A percentile compares a stretch with the other conserved stretches of the same genome.
These are phyloP conservation scores for Metschnikowia noctiluminum DNA, from an alignment of 805 yeast genomes.

Conservation along the genomic window DNA sequence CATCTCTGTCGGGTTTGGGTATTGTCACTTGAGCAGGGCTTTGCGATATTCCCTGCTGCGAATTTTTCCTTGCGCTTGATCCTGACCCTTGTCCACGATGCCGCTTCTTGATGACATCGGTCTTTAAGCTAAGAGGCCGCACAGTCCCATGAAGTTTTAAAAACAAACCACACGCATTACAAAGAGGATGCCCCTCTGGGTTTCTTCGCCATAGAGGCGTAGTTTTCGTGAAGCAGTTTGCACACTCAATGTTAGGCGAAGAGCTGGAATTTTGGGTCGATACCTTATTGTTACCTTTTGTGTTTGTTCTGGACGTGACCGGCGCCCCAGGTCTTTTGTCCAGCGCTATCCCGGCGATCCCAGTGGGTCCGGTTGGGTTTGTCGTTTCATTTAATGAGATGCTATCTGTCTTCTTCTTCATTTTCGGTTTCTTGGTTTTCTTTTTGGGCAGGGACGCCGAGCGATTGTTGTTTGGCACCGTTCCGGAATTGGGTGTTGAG, in stretches of 20 bases:
- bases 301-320: not conserved
- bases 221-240: conserved; percentile 87
- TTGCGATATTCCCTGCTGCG: conserved; percentile 1
- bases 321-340: not conserved
- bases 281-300: not conserved
- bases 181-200: conserved; percentile 86
- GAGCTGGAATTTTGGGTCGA: not conserved
- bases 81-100: conserved; percentile 48
- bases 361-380: not conserved
- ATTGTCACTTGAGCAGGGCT: not conserved
- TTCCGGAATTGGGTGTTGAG: conserved; percentile 12
- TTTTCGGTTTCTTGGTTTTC: conserved; percentile 9
- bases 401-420: conserved; percentile 3
- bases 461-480: conserved; percentile 8
- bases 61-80: conserved; percentile 9
- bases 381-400: not conserved
- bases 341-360: not conserved
- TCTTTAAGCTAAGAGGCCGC: conserved; percentile 83
- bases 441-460: conserved; percentile 10
- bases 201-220: conserved; percentile 96
- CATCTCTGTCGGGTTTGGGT: conserved; percentile 29
- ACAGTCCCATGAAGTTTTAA: conserved; percentile 89
- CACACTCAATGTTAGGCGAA: conserved; percentile 45
- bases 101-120: conserved; percentile 90
- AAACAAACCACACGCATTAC: conserved; percentile 63